Conservation (phyloP, 1,284 basidiomycete genomes). For the Tilletia caries region DNA sequence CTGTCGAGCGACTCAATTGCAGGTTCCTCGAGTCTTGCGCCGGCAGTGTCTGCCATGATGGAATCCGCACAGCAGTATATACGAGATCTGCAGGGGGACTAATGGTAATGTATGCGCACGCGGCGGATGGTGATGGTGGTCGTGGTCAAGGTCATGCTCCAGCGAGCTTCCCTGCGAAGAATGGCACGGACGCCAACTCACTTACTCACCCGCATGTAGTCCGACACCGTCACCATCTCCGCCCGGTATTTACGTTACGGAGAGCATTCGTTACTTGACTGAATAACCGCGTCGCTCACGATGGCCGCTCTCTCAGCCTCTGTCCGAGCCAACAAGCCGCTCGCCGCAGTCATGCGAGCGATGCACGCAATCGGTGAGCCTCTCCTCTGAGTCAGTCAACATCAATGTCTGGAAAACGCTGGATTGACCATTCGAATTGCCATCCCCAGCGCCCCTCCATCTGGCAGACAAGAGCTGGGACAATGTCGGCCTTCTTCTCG, state of each 20-base stretch:
- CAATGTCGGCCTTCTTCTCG: slow-evolving; percentile 48
- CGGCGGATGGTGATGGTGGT: no score
- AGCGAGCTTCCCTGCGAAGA: no score
- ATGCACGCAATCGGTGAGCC: slow-evolving; percentile 12
- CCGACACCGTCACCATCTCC: not conserved
- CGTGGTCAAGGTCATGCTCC: no score
- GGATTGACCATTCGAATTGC: not conserved
- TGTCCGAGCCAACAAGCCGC: slow-evolving; percentile 10
- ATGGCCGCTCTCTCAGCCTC: slow-evolving; percentile 7
- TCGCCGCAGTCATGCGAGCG: slow-evolving; percentile 5
- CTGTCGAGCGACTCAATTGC: no score
- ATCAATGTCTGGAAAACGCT: not conserved
- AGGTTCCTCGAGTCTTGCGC: no score
- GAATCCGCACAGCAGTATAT: no score
- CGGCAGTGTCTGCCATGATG: not conserved
- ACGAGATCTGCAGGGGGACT: no score
- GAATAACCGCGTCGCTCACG: no score
- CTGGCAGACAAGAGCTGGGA: slow-evolving; percentile 47
- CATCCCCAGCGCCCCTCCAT: slow-evolving; percentile 30
- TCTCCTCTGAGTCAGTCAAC: not conserved
- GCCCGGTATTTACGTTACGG: not conserved
- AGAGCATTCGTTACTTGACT: no score
- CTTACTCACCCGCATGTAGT: no score
- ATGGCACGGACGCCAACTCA: no score
- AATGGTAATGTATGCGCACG: no score